phyloP scores from a whole-genome alignment of 1,284 basidiomycete genomes.

The Sphaerobolus stellatus region DNA sequence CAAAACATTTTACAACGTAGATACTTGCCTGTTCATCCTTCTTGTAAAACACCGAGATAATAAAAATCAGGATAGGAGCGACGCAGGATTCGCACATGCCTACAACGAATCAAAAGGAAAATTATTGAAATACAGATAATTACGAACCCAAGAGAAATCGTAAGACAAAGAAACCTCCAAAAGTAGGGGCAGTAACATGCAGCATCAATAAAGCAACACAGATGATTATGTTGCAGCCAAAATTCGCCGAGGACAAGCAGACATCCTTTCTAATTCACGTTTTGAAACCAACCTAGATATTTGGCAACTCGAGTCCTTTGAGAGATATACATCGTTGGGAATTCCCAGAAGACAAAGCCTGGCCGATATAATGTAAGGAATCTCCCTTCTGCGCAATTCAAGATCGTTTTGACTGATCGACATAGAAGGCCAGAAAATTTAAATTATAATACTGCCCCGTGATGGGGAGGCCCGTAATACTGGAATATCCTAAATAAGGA shows the following conservation, averaged over 20 bases:
- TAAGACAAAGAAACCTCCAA: conserved; percentile 60
- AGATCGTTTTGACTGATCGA: conserved; percentile 40
- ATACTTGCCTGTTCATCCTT: conserved; percentile 59
- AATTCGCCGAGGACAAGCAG: background rate
- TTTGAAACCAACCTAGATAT: conserved; percentile 50
- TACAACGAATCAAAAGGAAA: conserved; percentile 19
- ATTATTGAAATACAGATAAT: background rate
- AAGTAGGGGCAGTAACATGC: conserved; percentile 55
- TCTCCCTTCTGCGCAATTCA: no score
- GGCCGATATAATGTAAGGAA: conserved; percentile 9
- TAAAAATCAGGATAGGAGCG: conserved; percentile 59
- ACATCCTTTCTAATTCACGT: background rate
- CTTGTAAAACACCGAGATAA: conserved; percentile 70
- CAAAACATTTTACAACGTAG: background rate
- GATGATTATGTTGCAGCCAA: conserved; percentile 57
- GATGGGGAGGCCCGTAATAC: conserved; percentile 67
- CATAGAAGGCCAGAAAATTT: conserved; percentile 65
- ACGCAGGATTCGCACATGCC: conserved; percentile 69
- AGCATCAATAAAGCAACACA: conserved; percentile 65
- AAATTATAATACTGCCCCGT: conserved; percentile 63
- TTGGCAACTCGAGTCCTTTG: conserved; percentile 61
- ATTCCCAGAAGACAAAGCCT: conserved; percentile 65
- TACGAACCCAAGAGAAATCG: conserved; percentile 57
- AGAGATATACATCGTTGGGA: conserved; percentile 65
- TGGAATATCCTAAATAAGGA: conserved; percentile 26